Base-by-base conservation (phyloP, 331 rosid species). In the Prunus yedoensis region DNA sequence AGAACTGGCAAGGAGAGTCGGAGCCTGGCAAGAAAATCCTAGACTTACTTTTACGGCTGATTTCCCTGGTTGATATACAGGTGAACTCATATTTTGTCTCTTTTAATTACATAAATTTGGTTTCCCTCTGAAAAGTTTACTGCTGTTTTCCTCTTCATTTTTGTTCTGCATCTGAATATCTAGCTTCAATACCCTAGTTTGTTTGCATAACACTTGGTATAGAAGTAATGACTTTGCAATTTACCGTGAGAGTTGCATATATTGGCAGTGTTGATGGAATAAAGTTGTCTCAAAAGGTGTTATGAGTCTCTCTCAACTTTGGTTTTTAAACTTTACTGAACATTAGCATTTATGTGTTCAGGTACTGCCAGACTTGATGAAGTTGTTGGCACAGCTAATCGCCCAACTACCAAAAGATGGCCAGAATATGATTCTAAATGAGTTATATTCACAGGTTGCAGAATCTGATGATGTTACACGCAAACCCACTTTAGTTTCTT, bases 291-390 rank as follows among this genome's bases (percentile, higher is more conserved):
- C 50, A 35, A 16, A 35, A 47, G 59, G 28, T 47, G 20, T 46
- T 47, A 27, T 59, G 38, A 23, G 77, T 57, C 17, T 83, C 69
- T 70, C 64, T 72, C 75, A 14, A 54, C 63, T 74, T 49, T 52
- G 71, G 74, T 64, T 77, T 70, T 47, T 62, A 50, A 69, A 53
- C 62, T 74, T 74, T 75, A 74, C 56, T 74, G 65, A 49, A 65
- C 71, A 58, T 23, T 54, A 35, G 51, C 41, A 28, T 76, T 77
- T 77, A 8, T 32, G 74, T 75, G 46, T 50, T 71, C 80, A 94
- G 98, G 98, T 94, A 73, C 88, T 94, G 66, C 94, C 97, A 5
- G 84, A 86, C 78, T 82, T 94, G 88, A 90, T 94, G 97, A 89
- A 85, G 79, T 79, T 82, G 72, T 82, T 92, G 87, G 93, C 98